Conservation (phyloP, 2,329 filamentous ascomycete genomes). For the Verticillium isaacii region DNA sequence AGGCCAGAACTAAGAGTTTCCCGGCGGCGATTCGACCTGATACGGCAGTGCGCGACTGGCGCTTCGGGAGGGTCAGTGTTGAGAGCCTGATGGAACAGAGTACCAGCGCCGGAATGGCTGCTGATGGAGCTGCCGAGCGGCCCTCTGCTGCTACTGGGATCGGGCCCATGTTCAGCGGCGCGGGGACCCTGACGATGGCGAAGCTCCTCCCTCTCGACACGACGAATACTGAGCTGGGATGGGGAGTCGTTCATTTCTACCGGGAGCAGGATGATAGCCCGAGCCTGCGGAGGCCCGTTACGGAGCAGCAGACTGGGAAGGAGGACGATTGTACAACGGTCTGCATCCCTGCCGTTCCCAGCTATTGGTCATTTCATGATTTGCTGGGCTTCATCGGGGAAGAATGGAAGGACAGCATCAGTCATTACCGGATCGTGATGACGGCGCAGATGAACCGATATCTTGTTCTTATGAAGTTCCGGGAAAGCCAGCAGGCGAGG, state of each 20-base stretch:
- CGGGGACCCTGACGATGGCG: conserved; percentile 77
- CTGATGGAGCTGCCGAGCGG: conserved; percentile 31
- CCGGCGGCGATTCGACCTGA: conserved; percentile 41
- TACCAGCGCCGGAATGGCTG: conserved; percentile 24
- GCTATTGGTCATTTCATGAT: conserved; percentile 86
- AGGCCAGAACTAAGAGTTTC: conserved; percentile 32
- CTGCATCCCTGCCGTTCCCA: conserved; percentile 91
- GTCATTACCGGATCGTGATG: conserved; percentile 91
- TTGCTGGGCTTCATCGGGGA: conserved; percentile 90
- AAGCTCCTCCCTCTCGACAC: conserved; percentile 68
- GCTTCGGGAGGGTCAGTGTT: conserved; percentile 73
- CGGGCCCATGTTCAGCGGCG: conserved; percentile 49
- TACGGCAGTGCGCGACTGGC: conserved; percentile 63
- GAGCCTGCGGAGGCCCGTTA: conserved; percentile 34
- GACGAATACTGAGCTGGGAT: conserved; percentile 73
- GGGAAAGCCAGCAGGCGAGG: conserved; percentile 66
- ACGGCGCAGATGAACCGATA: conserved; percentile 87
- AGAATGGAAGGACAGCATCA: conserved; percentile 78
- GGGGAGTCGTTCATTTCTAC: conserved; percentile 93
- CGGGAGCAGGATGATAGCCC: conserved; percentile 74
- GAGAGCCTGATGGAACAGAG: conserved; percentile 64
- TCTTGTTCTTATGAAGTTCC: conserved; percentile 93
- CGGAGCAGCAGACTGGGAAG: conserved; percentile 19
- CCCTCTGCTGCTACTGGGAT: conserved; percentile 46
- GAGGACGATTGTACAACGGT: conserved; percentile 76